Evolutionary conservation across 2,329 filamentous ascomycete species (phyloP), one percentile per base, ranked within the genome.

Genomic region (Beauveria caledonica): DNA sequence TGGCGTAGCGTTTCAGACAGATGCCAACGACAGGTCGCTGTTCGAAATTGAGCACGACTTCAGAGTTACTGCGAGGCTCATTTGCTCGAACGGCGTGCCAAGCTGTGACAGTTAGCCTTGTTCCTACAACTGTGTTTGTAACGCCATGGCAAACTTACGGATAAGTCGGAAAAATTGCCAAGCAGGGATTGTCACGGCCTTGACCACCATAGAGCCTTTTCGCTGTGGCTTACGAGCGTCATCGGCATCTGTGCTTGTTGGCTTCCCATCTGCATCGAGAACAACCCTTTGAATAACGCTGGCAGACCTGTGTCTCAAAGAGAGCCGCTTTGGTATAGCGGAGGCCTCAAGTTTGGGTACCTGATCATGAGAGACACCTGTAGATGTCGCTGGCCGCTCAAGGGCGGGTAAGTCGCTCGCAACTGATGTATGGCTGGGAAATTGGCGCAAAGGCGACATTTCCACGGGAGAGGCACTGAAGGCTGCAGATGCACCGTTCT

Each of bases 81-180:
- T 71, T 75, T 62, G 78, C 78, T 5, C 76, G 73, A 3, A 80
- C 70, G 1, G 90, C 91, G 70, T 96, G 92, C 92, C 92, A 97
- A 29, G 92, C 89, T 92, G 59, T 62, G 13, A 58, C n/a, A 48
- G 17, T 54, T 64, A 68, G 79, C 71, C 78, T 76, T 64, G 64
- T 58, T 15, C 13, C 39, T n/a, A 4, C 19, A 10, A 15, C 5
- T 9, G 2, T 40, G 5, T 11, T 33, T 19, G 48, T 29, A 44
- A 19, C 27, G 17, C 17, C 21, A n/a, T 61, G 23, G 42, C 17
- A 44, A 48, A 80, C 88, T 75, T 77, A 92, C 89, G 92, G 67
- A 97, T 91, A 27, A 97, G 78, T 68, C 89, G 91, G 75, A 97
- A 97, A 69, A 97, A 96, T 68, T 97, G 93, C 92, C 92, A 97